Conservation (phyloP, 2,329 filamentous ascomycete genomes). For the Pseudogymnoascus sp. region DNA sequence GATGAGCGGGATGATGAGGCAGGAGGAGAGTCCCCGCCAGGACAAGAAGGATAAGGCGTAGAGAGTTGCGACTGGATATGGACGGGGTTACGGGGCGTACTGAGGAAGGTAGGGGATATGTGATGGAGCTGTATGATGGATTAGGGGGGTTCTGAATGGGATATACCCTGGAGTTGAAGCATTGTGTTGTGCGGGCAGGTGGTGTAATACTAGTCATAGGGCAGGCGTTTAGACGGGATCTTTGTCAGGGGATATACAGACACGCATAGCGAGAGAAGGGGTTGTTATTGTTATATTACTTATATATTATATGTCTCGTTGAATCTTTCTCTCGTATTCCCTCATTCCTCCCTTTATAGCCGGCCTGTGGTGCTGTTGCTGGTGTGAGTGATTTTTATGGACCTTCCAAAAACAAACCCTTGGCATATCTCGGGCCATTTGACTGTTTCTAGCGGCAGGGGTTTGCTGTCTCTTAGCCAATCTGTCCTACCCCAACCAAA, state of each 20-base stretch:
- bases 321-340: background rate
- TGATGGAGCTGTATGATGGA: background rate
- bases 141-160: background rate
- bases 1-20: constrained; percentile 36
- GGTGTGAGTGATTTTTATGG: background rate
- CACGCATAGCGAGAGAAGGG: background rate
- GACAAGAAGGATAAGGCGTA: background rate
- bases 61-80: background rate
- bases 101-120: background rate
- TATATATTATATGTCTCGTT: background rate
- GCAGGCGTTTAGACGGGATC: background rate
- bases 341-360: background rate
- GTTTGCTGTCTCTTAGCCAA: background rate
- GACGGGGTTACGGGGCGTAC: background rate
- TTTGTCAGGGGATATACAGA: background rate
- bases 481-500: background rate
- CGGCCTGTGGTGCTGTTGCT: background rate
- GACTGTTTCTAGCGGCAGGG: background rate
- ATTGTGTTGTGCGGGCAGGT: background rate
- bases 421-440: background rate
- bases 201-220: constrained; percentile 2
- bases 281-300: background rate
- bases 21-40: background rate
- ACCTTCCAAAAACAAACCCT: background rate
- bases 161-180: constrained; percentile 7